Percentiles rank a stretch among this genome's conserved stretches.
Conservation (phyloP, 441 rosid genomes). For the Sinapis alba region DNA sequence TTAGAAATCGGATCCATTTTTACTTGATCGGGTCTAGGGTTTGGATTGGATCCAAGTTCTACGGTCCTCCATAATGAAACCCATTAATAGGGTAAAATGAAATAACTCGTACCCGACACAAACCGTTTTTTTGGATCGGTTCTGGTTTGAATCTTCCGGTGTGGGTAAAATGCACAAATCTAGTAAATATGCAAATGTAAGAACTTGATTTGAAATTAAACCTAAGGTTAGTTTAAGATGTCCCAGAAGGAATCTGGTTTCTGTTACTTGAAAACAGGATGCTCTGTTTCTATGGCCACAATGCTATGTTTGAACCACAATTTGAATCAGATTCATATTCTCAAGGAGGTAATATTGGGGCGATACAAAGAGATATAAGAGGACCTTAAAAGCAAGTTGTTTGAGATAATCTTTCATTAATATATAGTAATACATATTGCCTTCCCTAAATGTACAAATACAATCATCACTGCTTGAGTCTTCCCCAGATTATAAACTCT, state of each 20-base stretch:
- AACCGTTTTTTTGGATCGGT: no score
- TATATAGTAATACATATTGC: background rate
- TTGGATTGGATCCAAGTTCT: no score
- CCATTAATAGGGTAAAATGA: no score
- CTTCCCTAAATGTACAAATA: constrained; percentile 31
- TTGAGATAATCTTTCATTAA: background rate
- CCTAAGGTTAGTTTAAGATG: background rate
- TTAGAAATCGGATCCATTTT: no score
- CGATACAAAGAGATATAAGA: background rate
- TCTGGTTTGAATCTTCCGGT: no score
- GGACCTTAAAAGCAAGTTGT: background rate
- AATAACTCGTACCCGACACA: no score
- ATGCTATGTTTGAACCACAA: no score
- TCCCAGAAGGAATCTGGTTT: background rate
- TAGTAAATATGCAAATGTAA: background rate
- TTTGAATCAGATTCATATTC: no score
- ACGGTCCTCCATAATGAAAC: no score
- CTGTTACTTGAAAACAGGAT: background rate
- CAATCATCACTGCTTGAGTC: constrained; percentile 32
- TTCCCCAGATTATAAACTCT: constrained; percentile 35
- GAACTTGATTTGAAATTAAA: background rate
- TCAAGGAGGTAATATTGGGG: no score
- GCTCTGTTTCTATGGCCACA: background rate
- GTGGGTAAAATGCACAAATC: no score
- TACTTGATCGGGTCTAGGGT: no score